Evolutionary conservation across 1,284 basidiomycete species (phyloP).

Genomic region (Singerocomus inundabilis): DNA sequence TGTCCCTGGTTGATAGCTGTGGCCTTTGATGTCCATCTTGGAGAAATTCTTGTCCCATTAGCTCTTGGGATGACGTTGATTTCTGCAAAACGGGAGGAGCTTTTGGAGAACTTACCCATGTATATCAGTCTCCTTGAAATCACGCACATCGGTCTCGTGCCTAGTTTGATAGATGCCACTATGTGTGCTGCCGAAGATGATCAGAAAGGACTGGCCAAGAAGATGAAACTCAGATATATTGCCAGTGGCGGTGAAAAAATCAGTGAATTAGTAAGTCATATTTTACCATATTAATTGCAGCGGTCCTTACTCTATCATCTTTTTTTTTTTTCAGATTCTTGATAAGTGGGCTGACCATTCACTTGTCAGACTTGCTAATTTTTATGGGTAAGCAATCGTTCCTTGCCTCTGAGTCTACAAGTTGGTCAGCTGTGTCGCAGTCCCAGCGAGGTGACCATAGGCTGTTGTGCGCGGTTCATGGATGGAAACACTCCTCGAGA

Average conservation of each 20-base stretch:
- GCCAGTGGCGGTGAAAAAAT: slow-evolving; percentile 55
- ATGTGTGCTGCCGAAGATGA: slow-evolving; percentile 40
- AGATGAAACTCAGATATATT: slow-evolving; percentile 43
- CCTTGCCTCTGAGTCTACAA: not conserved
- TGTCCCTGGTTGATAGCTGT: slow-evolving; percentile 29
- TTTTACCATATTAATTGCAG: not conserved
- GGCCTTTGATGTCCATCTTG: slow-evolving; percentile 53
- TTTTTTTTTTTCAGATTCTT: slow-evolving; percentile 37
- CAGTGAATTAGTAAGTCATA: slow-evolving; percentile 45
- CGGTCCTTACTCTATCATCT: not conserved
- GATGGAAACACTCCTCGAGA: slow-evolving; percentile 40
- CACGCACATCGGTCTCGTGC: slow-evolving; percentile 54
- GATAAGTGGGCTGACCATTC: slow-evolving; percentile 51
- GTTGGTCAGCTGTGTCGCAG: slow-evolving; percentile 19
- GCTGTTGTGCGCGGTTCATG: slow-evolving; percentile 49
- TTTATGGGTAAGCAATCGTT: slow-evolving; percentile 43
- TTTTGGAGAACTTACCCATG: slow-evolving; percentile 46
- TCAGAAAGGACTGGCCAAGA: slow-evolving; percentile 16
- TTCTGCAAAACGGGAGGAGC: slow-evolving; percentile 43
- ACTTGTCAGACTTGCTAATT: slow-evolving; percentile 47
- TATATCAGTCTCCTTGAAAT: slow-evolving; percentile 45
- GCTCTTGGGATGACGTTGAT: slow-evolving; percentile 47
- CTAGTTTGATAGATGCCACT: slow-evolving; percentile 54
- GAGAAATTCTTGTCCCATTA: slow-evolving; percentile 44
- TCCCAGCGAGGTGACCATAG: slow-evolving; percentile 49